Evolutionary conservation across 75 land plant species (phyloP), one percentile per base, ranked within the genome.

Genomic region (Sequoiadendron giganteum): DNA sequence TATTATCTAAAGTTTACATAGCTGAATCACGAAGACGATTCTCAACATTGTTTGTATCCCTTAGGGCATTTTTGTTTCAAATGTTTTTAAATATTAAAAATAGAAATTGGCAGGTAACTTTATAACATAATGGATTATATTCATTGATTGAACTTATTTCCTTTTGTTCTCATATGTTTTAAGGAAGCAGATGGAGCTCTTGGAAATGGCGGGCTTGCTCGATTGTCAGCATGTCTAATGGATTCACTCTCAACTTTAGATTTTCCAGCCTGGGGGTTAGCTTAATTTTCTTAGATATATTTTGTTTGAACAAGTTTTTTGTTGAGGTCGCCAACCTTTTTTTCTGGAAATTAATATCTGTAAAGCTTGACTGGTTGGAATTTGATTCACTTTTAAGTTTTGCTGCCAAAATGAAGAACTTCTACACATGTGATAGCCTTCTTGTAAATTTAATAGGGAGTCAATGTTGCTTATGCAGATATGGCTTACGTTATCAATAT

Each of bases 141-240:
- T 82, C 32, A 30, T 47, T 14, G 15, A 82, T 82, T 43, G 47
- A 34, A 47, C 85, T 87, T 49, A 28, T 38, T 43, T 87, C 10
- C 10, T 21, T 32, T 34, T 54, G 54, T 43, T 87, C 39, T 81
- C 34, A 49, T 83, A 47, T 88, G 3, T 6, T 39, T 75, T 49
- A 86, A 95, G 97, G 97, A 96, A 90, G 91, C 90, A 39, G 97
- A 96, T 93, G 96, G 95, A 89, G 95, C 96, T 40, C 92, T 96
- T 82, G 97, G 97, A 38, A 96, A 96, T 93, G 97, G 97, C 21
- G 97, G 97, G 68, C 91, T 96, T 45, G 97, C 94, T 70, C 95
- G 97, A 28, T 94, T 96, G 77, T 93, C 97, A n/a, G 96, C 97
- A 87, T 96, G 97, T 88, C 90, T 91, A 54, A 87, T 96, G 90